Conservation (phyloP, 1,284 basidiomycete species). For the Cystobasidium sp. region DNA sequence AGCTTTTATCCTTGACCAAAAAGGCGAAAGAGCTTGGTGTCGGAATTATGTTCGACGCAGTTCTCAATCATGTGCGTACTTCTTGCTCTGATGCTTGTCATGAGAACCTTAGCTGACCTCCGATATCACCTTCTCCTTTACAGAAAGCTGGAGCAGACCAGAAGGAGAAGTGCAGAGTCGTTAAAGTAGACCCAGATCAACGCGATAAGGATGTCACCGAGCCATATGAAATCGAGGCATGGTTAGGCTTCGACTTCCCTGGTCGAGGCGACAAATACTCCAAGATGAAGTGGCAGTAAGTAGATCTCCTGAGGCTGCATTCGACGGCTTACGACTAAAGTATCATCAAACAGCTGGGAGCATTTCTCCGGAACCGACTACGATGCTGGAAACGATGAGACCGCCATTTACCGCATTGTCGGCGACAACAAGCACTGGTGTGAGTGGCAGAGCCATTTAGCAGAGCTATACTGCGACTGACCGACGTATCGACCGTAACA, state of each 20-base stretch:
- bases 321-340: slow-evolving; percentile 45
- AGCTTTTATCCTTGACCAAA: slow-evolving; percentile 71
- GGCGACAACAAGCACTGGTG: slow-evolving; percentile 64
- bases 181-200: slow-evolving; percentile 69
- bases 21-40: slow-evolving; percentile 61
- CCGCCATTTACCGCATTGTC: slow-evolving; percentile 58
- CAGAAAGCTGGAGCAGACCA: slow-evolving; percentile 76
- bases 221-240: slow-evolving; percentile 76
- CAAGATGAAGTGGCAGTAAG: slow-evolving; percentile 60
- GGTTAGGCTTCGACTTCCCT: slow-evolving; percentile 81
- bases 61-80: not conserved
- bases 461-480: not conserved
- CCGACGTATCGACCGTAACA: not conserved
- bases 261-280: slow-evolving; percentile 71
- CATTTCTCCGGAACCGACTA: slow-evolving; percentile 73
- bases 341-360: slow-evolving; percentile 10
- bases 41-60: slow-evolving; percentile 70
- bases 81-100: too few relatives aligned
- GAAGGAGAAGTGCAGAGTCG: slow-evolving; percentile 73
- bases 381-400: slow-evolving; percentile 70
- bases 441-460: not conserved
- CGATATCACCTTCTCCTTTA: slow-evolving; percentile 57
- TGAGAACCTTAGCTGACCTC: slow-evolving; percentile 53
- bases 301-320: too few relatives aligned
- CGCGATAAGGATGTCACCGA: slow-evolving; percentile 63